Base-by-base conservation (phyloP, 164 flowering plant genomes). In the Aristolochia contorta region DNA sequence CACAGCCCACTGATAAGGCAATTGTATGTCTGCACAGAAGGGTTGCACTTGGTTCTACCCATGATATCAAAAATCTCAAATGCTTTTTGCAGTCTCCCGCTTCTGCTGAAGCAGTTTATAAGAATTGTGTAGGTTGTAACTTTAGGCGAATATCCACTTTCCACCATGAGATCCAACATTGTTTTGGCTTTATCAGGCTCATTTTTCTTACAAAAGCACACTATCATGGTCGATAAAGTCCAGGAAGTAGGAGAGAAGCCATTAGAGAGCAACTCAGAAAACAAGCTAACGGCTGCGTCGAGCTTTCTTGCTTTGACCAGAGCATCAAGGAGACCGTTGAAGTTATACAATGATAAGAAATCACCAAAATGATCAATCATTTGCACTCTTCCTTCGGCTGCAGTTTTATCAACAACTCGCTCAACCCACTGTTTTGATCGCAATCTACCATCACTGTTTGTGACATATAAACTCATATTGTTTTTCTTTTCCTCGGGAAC, bases 1-100 rank as follows among this genome's bases (percentile, higher is more conserved):
- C 96, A 89, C 69, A 91, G 57, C n/a, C 98, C 96, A 62, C 75
- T 83, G 48, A 91, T 64, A 82, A 84, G 69, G 62, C 95, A 87
- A 64, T 87, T 89, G 66, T 80, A 83, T 0, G 84, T 80, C 64
- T 72, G 78, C 47, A 86, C 63, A 15, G 67, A 75, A n/a, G 96
- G 93, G 32, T 74, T 72, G 55, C 78, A 78, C 12, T 80, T 82
- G 30, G 67, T 54, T 25, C 47, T 57, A n/a, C 72, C 62, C 97
- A 89, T 83, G 65, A 69, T 37, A 54, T 81, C 78, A 46, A 87
- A 66, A 60, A 86, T 77, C 72, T 83, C 79, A 19, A 73, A 73
- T 48, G 94, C 96, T 30, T 61, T 71, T 70, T 79, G 57, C 66
- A 83, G 12, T 56, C 64, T 80, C 10, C 96, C 96, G 41, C 61